A percentile compares a stretch with the other conserved stretches of the same genome.
Evolutionary conservation across 129 eudicot genomes (phyloP).

Genomic region (Chrysanthemum seticuspe): DNA sequence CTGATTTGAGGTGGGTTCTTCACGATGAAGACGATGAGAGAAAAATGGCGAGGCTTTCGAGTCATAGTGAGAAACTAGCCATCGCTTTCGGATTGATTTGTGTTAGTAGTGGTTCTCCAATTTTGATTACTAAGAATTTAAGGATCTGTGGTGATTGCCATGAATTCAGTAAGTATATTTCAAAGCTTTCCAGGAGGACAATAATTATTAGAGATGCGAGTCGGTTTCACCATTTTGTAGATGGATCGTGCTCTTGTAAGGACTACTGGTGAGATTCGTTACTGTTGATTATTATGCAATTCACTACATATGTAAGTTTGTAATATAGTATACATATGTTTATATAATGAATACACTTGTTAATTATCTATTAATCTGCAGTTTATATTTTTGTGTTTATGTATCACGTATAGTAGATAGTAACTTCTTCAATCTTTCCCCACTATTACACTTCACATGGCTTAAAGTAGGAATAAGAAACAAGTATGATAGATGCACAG

Average conservation of each 20-base stretch:
- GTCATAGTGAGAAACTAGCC: constrained; percentile 60
- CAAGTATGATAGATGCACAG: background rate
- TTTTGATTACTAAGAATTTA: constrained; percentile 49
- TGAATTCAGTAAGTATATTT: constrained; percentile 43
- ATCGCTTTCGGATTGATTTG: constrained; percentile 45
- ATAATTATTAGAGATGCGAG: constrained; percentile 50
- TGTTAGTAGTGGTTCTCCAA: constrained; percentile 30
- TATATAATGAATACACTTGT: too few relatives aligned
- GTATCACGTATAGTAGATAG: background rate
- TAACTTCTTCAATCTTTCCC: constrained; percentile 1
- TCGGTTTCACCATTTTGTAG: constrained; percentile 51
- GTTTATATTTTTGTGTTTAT: background rate
- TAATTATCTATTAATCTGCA: background rate
- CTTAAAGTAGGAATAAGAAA: background rate
- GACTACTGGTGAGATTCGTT: constrained; percentile 47
- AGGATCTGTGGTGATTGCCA: constrained; percentile 64
- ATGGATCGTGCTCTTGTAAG: constrained; percentile 55
- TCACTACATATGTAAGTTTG: background rate
- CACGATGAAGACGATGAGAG: constrained; percentile 55
- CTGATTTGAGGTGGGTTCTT: constrained; percentile 60
- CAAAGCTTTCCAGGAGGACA: constrained; percentile 34
- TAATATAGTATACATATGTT: too few relatives aligned
- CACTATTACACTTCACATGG: background rate
- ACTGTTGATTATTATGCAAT: background rate
- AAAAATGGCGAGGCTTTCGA: constrained; percentile 38